Evolutionary conservation across 257 asterid species (phyloP).

Genomic region (Solanum dulcamara): DNA sequence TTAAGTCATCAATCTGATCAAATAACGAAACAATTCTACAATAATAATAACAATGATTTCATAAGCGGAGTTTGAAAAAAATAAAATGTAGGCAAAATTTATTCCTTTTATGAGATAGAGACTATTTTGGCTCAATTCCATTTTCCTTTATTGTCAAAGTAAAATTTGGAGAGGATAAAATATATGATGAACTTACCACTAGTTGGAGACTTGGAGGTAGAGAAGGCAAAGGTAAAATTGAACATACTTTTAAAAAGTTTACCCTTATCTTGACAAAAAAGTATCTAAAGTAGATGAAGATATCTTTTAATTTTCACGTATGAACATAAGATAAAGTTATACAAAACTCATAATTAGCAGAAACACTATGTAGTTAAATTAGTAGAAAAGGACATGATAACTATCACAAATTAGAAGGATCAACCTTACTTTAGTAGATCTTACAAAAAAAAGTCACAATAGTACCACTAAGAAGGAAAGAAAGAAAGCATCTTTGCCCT

Average conservation of each 20-base stretch:
- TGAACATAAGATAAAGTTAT: not conserved
- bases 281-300: not conserved
- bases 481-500: constrained; percentile 7
- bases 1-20: not conserved
- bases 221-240: not conserved
- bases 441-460: constrained; percentile 2
- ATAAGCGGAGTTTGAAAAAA: too few relatives aligned
- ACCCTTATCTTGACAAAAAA: not conserved
- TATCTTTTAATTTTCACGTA: not conserved
- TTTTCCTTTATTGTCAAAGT: not conserved
- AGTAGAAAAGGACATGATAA: constrained; percentile 4
- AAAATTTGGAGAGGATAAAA: too few relatives aligned
- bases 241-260: not conserved
- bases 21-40: not conserved
- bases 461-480: not conserved
- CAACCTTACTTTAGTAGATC: constrained; percentile 16
- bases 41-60: too few relatives aligned
- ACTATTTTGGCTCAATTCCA: too few relatives aligned
- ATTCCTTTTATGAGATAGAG: too few relatives aligned
- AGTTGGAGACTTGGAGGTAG: too few relatives aligned
- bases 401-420: constrained; percentile 23
- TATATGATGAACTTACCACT: too few relatives aligned
- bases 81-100: not conserved
- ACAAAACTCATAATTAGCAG: not conserved
- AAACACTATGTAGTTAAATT: constrained; percentile 1